phyloP scores from a whole-genome alignment of 2,329 filamentous ascomycete genomes.

The Dactylellina drechsleri region DNA sequence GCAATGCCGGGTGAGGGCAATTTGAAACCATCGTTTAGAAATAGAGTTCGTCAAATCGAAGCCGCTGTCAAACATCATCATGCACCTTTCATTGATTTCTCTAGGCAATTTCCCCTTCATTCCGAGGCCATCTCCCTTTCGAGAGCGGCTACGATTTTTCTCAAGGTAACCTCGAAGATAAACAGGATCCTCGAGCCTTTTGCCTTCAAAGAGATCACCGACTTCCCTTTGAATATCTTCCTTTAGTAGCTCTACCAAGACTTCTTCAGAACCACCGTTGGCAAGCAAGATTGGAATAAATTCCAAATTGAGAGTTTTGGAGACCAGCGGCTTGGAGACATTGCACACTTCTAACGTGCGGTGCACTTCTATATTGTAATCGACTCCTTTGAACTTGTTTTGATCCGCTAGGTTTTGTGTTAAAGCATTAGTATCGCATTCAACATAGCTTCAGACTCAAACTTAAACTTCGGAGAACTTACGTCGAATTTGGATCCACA shows the following conservation, averaged over 20 bases:
- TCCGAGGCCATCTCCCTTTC: not conserved
- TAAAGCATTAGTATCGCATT: not conserved
- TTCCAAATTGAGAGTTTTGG: slow-evolving; percentile 72
- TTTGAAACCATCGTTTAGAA: slow-evolving; percentile 65
- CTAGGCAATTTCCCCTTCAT: slow-evolving; percentile 11
- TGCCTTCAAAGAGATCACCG: slow-evolving; percentile 63
- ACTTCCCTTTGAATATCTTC: slow-evolving; percentile 68
- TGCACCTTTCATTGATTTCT: not conserved
- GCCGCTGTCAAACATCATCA: slow-evolving; percentile 62
- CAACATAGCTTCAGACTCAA: not conserved
- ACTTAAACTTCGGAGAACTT: not conserved
- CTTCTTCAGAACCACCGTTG: slow-evolving; percentile 65
- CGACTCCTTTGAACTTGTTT: slow-evolving; percentile 69
- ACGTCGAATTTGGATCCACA: slow-evolving; percentile 72
- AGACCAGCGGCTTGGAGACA: slow-evolving; percentile 64
- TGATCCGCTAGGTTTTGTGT: slow-evolving; percentile 67
- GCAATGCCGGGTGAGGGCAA: slow-evolving; percentile 67
- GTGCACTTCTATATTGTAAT: slow-evolving; percentile 66
- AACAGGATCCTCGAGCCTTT: slow-evolving; percentile 66
- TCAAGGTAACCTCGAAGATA: slow-evolving; percentile 69
- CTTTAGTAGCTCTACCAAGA: slow-evolving; percentile 66
- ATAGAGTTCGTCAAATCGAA: slow-evolving; percentile 68
- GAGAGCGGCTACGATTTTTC: slow-evolving; percentile 56
- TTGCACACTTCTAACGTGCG: slow-evolving; percentile 74
- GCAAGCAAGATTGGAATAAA: slow-evolving; percentile 75